Conservation (phyloP, 345 rosid genomes). For the Eucalyptus shirleyi region DNA sequence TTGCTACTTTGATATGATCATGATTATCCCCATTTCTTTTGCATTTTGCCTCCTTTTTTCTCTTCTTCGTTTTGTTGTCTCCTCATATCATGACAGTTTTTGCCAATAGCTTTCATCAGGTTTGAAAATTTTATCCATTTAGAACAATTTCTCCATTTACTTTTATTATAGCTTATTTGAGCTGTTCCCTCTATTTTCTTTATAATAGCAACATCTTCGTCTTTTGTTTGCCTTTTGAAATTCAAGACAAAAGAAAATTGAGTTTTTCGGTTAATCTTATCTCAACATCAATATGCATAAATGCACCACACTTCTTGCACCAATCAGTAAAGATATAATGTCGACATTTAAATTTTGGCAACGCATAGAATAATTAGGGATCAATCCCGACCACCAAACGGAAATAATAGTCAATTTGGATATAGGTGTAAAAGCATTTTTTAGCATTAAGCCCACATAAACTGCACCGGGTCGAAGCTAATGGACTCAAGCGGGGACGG, state of each 20-base stretch:
- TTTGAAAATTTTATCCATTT: neutral
- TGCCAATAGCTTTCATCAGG: neutral
- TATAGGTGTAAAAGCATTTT: neutral
- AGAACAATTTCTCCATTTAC: neutral
- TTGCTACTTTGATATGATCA: neutral
- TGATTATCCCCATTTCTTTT: neutral
- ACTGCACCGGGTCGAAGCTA: neutral
- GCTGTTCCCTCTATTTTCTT: neutral
- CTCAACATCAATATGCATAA: neutral
- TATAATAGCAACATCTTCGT: neutral
- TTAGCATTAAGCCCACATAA: neutral
- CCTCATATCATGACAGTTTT: neutral
- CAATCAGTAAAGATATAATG: neutral
- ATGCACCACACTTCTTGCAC: neutral
- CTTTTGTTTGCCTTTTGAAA: neutral
- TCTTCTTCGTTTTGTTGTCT: neutral
- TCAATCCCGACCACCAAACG: neutral
- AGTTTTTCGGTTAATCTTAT: neutral
- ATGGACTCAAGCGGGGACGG: neutral
- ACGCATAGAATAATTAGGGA: neutral
- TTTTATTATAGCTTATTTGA: too few relatives aligned
- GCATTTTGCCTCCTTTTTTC: neutral
- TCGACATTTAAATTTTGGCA: accelerated
- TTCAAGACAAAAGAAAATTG: neutral
- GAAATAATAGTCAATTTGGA: too few relatives aligned